A percentile compares a stretch with the other conserved stretches of the same genome.
Conservation (phyloP, 2,329 filamentous ascomycete species). For the Pyrenochaeta sp. region DNA sequence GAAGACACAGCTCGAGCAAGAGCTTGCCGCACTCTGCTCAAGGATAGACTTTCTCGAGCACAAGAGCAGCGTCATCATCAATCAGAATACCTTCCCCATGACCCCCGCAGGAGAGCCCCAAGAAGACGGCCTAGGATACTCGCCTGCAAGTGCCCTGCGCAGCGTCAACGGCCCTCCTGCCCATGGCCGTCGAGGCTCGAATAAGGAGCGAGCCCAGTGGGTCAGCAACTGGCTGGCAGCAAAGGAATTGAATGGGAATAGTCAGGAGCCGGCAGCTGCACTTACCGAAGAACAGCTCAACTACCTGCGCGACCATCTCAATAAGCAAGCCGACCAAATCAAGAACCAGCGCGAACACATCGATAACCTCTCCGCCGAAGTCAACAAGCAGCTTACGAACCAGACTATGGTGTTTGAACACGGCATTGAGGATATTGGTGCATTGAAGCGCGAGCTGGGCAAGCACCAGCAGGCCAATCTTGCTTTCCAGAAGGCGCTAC, state of each 20-base stretch:
- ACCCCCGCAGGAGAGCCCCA: slow-evolving; percentile 75
- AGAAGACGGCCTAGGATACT: slow-evolving; percentile 63
- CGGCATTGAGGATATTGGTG: slow-evolving; percentile 83
- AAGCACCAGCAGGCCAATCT: slow-evolving; percentile 98
- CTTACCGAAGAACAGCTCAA: slow-evolving; percentile 84
- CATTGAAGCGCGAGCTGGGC: slow-evolving; percentile 89
- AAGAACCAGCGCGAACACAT: slow-evolving; percentile 87
- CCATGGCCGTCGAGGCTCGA: slow-evolving; percentile 40
- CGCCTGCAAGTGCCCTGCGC: slow-evolving; percentile 50
- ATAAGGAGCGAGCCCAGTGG: slow-evolving; percentile 52
- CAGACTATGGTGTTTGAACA: slow-evolving; percentile 83
- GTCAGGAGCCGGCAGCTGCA: slow-evolving; percentile 59
- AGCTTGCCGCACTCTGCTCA: slow-evolving; percentile 79
- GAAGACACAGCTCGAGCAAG: slow-evolving; percentile 81
- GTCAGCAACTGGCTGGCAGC: slow-evolving; percentile 64
- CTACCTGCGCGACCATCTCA: slow-evolving; percentile 87
- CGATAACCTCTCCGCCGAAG: slow-evolving; percentile 82
- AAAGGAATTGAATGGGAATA: slow-evolving; percentile 59
- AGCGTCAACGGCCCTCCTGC: slow-evolving; percentile 39
- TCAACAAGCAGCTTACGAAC: slow-evolving; percentile 84
- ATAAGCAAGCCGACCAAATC: slow-evolving; percentile 92
- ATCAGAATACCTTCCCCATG: slow-evolving; percentile 71
- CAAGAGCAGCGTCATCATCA: slow-evolving; percentile 70
- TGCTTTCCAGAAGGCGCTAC: slow-evolving; percentile 95
- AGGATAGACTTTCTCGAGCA: slow-evolving; percentile 85